Percentiles rank a stretch among this genome's conserved stretches.
phyloP scores from a whole-genome alignment of 495 filamentous ascomycete genomes.

The Aspergillus conjunctus region DNA sequence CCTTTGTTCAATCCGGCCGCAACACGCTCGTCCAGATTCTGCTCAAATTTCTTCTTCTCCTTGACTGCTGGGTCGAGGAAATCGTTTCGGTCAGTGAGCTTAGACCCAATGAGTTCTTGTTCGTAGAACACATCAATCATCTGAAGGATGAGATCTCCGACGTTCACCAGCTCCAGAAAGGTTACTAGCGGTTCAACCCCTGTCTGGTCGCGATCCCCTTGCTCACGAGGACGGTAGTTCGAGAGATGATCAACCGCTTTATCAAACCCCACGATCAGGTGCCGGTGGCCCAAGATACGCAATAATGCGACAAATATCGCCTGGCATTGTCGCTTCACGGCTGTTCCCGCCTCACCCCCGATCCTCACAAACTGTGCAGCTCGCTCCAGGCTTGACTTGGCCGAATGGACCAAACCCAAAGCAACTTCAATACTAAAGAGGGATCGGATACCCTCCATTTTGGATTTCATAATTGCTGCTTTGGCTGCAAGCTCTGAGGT shows the following conservation, averaged over 20 bases:
- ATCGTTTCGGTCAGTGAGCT: constrained; percentile 88
- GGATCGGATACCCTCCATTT: constrained; percentile 88
- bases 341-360: constrained; percentile 75
- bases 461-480: constrained; percentile 92
- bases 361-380: constrained; percentile 78
- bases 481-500: constrained; percentile 93
- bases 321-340: constrained; percentile 88
- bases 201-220: constrained; percentile 65
- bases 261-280: constrained; percentile 89
- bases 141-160: constrained; percentile 96
- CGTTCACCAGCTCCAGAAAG: constrained; percentile 96
- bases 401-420: constrained; percentile 80
- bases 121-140: constrained; percentile 99
- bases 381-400: constrained; percentile 88
- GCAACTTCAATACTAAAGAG: constrained; percentile 97
- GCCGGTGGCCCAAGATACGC: constrained; percentile 78
- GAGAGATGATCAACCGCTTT: constrained; percentile 90
- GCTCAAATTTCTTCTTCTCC: constrained; percentile 98
- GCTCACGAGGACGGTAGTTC: constrained; percentile 86
- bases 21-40: constrained; percentile 97
- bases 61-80: constrained; percentile 89
- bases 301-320: constrained; percentile 84
- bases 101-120: constrained; percentile 81
- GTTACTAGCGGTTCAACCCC: constrained; percentile 92
- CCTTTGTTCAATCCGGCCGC: constrained; percentile 95